Conservation (phyloP, 2,329 filamentous ascomycete species). For the Colletotrichum tamarilloi region DNA sequence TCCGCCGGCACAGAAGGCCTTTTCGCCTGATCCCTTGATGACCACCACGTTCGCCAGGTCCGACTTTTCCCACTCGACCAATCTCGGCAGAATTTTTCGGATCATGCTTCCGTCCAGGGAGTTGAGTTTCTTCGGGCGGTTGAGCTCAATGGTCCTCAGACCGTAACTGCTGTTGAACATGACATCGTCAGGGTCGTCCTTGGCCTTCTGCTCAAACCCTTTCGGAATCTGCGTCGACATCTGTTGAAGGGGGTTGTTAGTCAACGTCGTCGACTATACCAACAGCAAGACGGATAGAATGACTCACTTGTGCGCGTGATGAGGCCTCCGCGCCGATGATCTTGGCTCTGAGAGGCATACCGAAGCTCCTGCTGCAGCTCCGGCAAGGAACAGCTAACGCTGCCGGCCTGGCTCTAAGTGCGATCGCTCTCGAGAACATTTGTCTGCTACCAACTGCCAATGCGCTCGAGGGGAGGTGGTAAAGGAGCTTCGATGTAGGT, state of each 20-base stretch:
- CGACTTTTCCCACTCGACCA: constrained; percentile 95
- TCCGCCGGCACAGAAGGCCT: constrained; percentile 92
- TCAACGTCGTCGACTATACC: neutral
- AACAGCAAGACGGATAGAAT: neutral
- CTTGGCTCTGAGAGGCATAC: constrained; percentile 87
- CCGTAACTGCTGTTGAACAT: constrained; percentile 91
- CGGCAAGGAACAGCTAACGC: constrained; percentile 56
- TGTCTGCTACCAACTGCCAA: constrained; percentile 46
- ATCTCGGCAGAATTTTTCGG: constrained; percentile 88
- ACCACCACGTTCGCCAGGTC: constrained; percentile 93
- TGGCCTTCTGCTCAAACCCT: constrained; percentile 65
- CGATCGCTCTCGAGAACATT: constrained; percentile 69
- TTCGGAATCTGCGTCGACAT: constrained; percentile 48
- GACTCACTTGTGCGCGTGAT: constrained; percentile 35
- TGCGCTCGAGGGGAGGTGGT: constrained; percentile 44
- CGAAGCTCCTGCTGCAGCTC: constrained; percentile 54
- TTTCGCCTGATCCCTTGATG: constrained; percentile 87
- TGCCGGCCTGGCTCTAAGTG: constrained; percentile 64
- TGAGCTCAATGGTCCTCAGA: constrained; percentile 91
- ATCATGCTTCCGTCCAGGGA: constrained; percentile 95
- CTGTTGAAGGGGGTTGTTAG: constrained; percentile 38
- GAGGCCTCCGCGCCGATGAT: constrained; percentile 59
- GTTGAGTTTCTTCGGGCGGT: constrained; percentile 92
- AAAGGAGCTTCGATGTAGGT: constrained; percentile 4
- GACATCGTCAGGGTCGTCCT: constrained; percentile 89